These are phyloP conservation scores for Pugionium dolabratum DNA, from an alignment of 345 rosid species.

Conservation along the genomic window DNA sequence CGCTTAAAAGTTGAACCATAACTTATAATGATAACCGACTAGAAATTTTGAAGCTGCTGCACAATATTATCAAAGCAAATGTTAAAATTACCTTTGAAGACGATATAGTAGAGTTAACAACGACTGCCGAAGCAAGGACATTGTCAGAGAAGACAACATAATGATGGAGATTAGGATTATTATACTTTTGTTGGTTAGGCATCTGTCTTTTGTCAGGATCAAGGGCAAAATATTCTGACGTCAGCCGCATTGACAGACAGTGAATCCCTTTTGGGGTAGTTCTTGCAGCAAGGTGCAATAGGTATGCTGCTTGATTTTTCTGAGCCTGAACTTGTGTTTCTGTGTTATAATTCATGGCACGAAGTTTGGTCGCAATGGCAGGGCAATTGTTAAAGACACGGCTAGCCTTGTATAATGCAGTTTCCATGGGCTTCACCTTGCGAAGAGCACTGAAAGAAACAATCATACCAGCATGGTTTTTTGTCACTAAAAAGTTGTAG, in stretches of 20 bases:
- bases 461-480: slow-evolving; percentile 5
- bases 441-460: slow-evolving; percentile 62
- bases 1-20: neutral
- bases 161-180: slow-evolving; percentile 63
- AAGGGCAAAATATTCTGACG: slow-evolving; percentile 68
- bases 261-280: slow-evolving; percentile 93
- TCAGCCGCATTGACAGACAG: slow-evolving; percentile 87
- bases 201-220: slow-evolving; percentile 70
- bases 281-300: slow-evolving; percentile 82
- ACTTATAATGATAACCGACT: neutral
- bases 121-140: slow-evolving; percentile 82
- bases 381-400: slow-evolving; percentile 65
- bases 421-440: slow-evolving; percentile 65
- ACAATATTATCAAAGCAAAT: neutral
- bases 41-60: neutral
- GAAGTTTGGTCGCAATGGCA: slow-evolving; percentile 65
- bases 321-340: slow-evolving; percentile 74
- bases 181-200: slow-evolving; percentile 55
- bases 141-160: slow-evolving; percentile 87
- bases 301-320: slow-evolving; percentile 64
- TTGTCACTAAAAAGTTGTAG: slow-evolving; percentile 15
- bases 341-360: slow-evolving; percentile 69
- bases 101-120: slow-evolving; percentile 72
- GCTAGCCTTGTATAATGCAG: slow-evolving; percentile 57
- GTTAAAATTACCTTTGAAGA: slow-evolving; percentile 59